A percentile compares a stretch with the other conserved stretches of the same genome.
phyloP scores from a whole-genome alignment of 257 asterid genomes.

The Nicotiana paniculata region DNA sequence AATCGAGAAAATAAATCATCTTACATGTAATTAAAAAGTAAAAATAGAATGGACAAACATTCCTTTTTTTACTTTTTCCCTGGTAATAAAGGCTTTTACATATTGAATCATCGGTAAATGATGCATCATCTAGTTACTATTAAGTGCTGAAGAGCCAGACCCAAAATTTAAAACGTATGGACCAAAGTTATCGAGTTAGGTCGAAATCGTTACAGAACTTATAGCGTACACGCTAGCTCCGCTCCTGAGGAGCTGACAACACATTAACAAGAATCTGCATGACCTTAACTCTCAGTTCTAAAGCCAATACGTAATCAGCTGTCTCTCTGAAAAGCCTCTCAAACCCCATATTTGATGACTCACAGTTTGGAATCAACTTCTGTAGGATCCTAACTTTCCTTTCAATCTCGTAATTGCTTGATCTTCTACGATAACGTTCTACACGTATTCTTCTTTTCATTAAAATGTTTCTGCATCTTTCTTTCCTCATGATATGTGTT shows the following conservation, averaged over 20 bases:
- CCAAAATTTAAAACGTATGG: no score
- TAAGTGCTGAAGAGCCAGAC: no score
- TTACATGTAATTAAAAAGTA: background rate
- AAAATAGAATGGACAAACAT: background rate
- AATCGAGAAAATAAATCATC: background rate
- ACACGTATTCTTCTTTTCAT: constrained; percentile 38
- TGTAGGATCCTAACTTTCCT: constrained; percentile 46
- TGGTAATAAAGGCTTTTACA: background rate
- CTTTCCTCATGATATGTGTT: constrained; percentile 3
- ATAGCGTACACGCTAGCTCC: no score
- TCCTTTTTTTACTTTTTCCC: background rate
- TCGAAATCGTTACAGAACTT: no score
- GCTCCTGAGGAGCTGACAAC: constrained; percentile 14
- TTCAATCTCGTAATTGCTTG: constrained; percentile 12
- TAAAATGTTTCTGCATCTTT: constrained; percentile 14
- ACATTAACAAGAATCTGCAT: constrained; percentile 49
- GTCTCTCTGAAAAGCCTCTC: constrained; percentile 50
- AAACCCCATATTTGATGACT: constrained; percentile 29
- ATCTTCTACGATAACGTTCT: constrained; percentile 14
- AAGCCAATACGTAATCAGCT: constrained; percentile 48
- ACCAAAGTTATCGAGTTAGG: no score
- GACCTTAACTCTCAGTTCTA: constrained; percentile 43
- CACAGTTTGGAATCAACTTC: constrained; percentile 49
- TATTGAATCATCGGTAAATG: background rate
- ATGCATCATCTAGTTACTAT: background rate